phyloP scores from a whole-genome alignment of 2,329 filamentous ascomycete species.

The Blastomyces percursus region DNA sequence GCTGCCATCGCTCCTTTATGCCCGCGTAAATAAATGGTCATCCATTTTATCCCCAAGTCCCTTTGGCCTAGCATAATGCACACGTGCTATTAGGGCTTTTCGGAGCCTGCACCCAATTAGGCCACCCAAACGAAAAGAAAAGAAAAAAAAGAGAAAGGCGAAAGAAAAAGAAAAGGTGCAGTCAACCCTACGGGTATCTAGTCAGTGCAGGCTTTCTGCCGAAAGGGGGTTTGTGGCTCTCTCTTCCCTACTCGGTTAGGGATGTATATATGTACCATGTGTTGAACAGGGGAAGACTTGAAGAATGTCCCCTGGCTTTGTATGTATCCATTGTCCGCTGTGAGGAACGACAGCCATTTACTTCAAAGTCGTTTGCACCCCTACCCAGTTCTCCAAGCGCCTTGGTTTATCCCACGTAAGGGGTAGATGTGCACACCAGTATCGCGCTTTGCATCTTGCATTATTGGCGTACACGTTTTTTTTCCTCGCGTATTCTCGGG shows the following conservation, averaged over 20 bases:
- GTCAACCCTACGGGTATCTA: background rate
- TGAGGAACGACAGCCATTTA: too few relatives aligned
- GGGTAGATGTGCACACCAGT: background rate
- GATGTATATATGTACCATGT: background rate
- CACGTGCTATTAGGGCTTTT: background rate
- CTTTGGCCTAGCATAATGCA: background rate
- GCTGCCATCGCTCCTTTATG: background rate
- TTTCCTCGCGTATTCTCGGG: background rate
- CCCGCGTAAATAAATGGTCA: background rate
- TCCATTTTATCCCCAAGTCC: background rate
- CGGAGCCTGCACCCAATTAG: background rate
- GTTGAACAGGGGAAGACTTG: background rate
- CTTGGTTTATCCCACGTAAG: background rate
- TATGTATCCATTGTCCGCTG: too few relatives aligned
- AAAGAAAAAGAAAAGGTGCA: background rate
- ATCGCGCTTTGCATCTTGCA: background rate
- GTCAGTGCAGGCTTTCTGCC: background rate
- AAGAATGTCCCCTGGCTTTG: too few relatives aligned
- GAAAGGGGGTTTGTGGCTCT: too few relatives aligned
- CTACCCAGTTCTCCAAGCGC: too few relatives aligned
- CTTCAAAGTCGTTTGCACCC: too few relatives aligned
- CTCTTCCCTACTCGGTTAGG: too few relatives aligned
- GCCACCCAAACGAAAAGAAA: background rate
- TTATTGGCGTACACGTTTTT: background rate
- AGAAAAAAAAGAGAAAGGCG: too few relatives aligned